Conservation (phyloP, 176 grass and related monocot genomes). For the Cenchrus fungigraminus region DNA sequence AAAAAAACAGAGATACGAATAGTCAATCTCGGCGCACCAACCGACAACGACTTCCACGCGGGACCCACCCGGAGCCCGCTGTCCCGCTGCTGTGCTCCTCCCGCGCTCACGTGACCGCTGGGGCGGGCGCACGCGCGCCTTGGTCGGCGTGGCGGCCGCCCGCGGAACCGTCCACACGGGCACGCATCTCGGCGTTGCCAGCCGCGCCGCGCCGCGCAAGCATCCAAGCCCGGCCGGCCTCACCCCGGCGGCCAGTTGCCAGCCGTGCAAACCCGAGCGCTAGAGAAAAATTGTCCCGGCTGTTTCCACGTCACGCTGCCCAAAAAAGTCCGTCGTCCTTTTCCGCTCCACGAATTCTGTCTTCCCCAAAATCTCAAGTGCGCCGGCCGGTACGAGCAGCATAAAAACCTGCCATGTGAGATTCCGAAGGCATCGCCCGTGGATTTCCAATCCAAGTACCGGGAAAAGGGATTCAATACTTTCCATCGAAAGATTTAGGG, state of each 20-base stretch:
- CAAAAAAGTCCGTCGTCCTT: slow-evolving; percentile 9
- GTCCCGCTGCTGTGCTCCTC: neutral
- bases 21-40: slow-evolving; percentile 32
- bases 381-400: neutral
- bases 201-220: neutral
- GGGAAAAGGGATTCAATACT: neutral
- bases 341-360: neutral
- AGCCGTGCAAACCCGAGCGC: neutral
- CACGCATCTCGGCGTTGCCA: slow-evolving; percentile 35
- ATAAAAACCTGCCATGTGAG: slow-evolving; percentile 4
- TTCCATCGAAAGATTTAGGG: neutral
- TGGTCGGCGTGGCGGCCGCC: slow-evolving; percentile 26
- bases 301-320: neutral
- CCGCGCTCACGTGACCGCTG: neutral
- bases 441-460: neutral
- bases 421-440: neutral
- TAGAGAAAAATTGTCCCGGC: neutral
- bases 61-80: neutral
- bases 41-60: slow-evolving; percentile 28
- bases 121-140: neutral
- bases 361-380: neutral
- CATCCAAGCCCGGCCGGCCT: neutral
- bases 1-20: neutral
- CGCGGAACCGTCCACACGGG: neutral
- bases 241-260: no score